Percentiles rank a stretch among this genome's conserved stretches.
phyloP scores from a whole-genome alignment of 2,329 filamentous ascomycete genomes.

The Westerdykella aurantiaca region DNA sequence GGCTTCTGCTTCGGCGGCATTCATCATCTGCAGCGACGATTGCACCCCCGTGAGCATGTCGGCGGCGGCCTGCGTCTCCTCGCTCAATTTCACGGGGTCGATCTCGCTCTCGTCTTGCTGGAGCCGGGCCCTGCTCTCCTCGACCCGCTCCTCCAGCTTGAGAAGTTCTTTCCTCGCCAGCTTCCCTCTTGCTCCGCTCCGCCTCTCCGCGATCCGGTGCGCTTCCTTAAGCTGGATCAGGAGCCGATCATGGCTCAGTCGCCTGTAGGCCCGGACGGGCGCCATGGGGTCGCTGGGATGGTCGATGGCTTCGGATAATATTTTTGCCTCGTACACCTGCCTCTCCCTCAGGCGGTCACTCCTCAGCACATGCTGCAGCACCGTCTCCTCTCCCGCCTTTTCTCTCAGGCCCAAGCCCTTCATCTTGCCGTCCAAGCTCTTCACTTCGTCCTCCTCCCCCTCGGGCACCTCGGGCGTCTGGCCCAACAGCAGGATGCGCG shows the following conservation, averaged over 20 bases:
- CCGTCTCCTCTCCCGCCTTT: slow-evolving; percentile 38
- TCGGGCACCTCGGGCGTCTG: slow-evolving; percentile 22
- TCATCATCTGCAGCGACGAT: slow-evolving; percentile 56
- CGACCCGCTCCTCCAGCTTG: slow-evolving; percentile 61
- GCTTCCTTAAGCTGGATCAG: slow-evolving; percentile 60
- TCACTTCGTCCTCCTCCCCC: slow-evolving; percentile 29
- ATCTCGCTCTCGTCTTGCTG: slow-evolving; percentile 54
- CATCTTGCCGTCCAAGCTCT: slow-evolving; percentile 42
- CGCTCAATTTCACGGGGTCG: slow-evolving; percentile 50
- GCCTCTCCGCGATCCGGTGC: slow-evolving; percentile 66
- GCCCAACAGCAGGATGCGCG: slow-evolving; percentile 31
- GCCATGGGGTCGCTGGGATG: slow-evolving; percentile 50
- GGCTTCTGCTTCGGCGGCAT: slow-evolving; percentile 57
- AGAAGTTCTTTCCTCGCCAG: slow-evolving; percentile 70
- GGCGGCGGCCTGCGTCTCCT: slow-evolving; percentile 63
- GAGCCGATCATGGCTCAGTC: slow-evolving; percentile 57
- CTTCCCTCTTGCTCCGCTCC: slow-evolving; percentile 69
- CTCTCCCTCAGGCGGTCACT: slow-evolving; percentile 48
- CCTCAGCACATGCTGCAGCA: slow-evolving; percentile 61
- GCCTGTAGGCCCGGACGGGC: slow-evolving; percentile 56
- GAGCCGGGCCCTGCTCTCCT: slow-evolving; percentile 48
- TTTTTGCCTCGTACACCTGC: slow-evolving; percentile 57
- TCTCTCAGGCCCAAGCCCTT: slow-evolving; percentile 48
- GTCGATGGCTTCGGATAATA: slow-evolving; percentile 57
- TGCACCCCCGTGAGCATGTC: slow-evolving; percentile 67